These are phyloP conservation scores for Salvia hispanica DNA, from an alignment of 257 asterid genomes.

Conservation along the genomic window DNA sequence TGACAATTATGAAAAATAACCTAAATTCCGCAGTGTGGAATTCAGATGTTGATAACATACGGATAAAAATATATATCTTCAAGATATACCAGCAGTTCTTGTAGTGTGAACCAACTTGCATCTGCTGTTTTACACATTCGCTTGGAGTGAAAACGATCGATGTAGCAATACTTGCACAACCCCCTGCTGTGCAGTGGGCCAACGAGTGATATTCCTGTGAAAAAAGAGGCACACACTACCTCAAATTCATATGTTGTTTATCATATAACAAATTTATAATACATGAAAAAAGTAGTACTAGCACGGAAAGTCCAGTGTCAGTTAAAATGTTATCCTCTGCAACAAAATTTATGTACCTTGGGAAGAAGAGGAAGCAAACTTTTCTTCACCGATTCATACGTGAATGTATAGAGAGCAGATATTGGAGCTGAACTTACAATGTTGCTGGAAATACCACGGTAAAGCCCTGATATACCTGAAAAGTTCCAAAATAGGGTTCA, in stretches of 20 bases:
- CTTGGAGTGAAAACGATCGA: slow-evolving; percentile 96
- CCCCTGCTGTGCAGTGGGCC: slow-evolving; percentile 93
- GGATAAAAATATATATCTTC: slow-evolving; percentile 22
- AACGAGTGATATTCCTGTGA: slow-evolving; percentile 75
- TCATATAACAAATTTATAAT: neutral
- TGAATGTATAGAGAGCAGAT: slow-evolving; percentile 91
- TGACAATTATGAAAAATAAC: slow-evolving; percentile 6
- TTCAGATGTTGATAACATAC: slow-evolving; percentile 4
- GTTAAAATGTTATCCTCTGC: slow-evolving; percentile 12
- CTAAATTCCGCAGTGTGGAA: neutral
- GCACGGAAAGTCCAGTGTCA: neutral
- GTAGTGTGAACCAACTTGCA: slow-evolving; percentile 90
- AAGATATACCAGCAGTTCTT: slow-evolving; percentile 73
- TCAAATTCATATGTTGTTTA: slow-evolving; percentile 9
- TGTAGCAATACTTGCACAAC: slow-evolving; percentile 90
- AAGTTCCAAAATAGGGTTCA: slow-evolving; percentile 28
- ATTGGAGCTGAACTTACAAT: slow-evolving; percentile 88
- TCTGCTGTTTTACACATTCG: slow-evolving; percentile 92
- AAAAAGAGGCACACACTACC: slow-evolving; percentile 19
- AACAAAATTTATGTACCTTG: slow-evolving; percentile 48
- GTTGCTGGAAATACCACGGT: slow-evolving; percentile 90
- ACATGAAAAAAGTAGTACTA: neutral
- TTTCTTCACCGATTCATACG: slow-evolving; percentile 86
- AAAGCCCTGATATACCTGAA: slow-evolving; percentile 78
- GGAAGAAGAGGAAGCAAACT: slow-evolving; percentile 72